A percentile compares a stretch with the other conserved stretches of the same genome.
Conservation (phyloP, 2,329 filamentous ascomycete genomes). For the Aureobasidium subglaciale region DNA sequence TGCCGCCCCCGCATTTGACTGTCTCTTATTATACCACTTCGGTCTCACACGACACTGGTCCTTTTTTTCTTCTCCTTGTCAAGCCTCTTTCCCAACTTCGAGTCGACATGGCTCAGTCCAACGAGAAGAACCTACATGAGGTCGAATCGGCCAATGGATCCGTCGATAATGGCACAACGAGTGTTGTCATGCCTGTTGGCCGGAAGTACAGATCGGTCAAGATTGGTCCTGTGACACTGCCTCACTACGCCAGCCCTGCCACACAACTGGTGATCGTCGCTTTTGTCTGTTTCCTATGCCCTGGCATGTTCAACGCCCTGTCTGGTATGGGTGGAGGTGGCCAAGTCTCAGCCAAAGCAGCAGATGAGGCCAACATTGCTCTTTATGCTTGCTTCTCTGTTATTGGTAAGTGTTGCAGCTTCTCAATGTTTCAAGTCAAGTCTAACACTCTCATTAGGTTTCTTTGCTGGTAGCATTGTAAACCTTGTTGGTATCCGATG, state of each 20-base stretch:
- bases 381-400: constrained; percentile 66
- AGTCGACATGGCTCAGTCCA: constrained; percentile 16
- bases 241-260: constrained; percentile 44
- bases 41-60: constrained; percentile 7
- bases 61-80: neutral
- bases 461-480: constrained; percentile 64
- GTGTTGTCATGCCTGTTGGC: constrained; percentile 32
- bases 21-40: constrained; percentile 10
- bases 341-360: constrained; percentile 39
- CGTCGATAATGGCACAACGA: constrained; percentile 12
- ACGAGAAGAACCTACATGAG: constrained; percentile 19
- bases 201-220: constrained; percentile 43
- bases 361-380: constrained; percentile 62
- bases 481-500: constrained; percentile 66
- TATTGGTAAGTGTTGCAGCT: constrained; percentile 31
- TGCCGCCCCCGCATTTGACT: constrained; percentile 9
- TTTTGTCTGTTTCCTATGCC: constrained; percentile 48
- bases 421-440: neutral
- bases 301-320: constrained; percentile 48
- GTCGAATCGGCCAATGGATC: constrained; percentile 16
- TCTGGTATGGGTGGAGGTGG: constrained; percentile 46
- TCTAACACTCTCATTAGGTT: constrained; percentile 28
- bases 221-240: constrained; percentile 36
- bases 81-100: neutral
- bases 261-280: constrained; percentile 44